Percentiles rank a stretch among this genome's conserved stretches.
Conservation (phyloP, 352 stramenopile genomes). For the Globisporangium emineosum region DNA sequence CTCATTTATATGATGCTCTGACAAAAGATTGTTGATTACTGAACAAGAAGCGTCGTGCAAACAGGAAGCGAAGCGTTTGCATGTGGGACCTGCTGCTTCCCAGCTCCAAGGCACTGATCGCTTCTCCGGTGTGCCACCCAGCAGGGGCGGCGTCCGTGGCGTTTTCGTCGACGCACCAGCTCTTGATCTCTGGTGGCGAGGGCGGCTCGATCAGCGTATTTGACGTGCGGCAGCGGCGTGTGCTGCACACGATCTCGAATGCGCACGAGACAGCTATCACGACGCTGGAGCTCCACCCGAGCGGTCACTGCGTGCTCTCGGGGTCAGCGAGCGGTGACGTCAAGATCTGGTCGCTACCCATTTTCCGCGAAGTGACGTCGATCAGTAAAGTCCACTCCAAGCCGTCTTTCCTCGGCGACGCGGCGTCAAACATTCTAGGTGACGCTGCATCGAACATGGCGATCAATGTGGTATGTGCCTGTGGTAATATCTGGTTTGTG, state of each 20-base stretch:
- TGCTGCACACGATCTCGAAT: slow-evolving; percentile 80
- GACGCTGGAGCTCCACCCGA: slow-evolving; percentile 73
- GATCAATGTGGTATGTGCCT: slow-evolving; percentile 75
- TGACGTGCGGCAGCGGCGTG: slow-evolving; percentile 82
- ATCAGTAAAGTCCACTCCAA: slow-evolving; percentile 77
- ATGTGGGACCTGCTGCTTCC: slow-evolving; percentile 83
- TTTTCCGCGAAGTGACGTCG: slow-evolving; percentile 78
- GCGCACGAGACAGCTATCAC: slow-evolving; percentile 86
- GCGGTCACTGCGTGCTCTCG: slow-evolving; percentile 77
- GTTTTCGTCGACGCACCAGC: slow-evolving; percentile 77
- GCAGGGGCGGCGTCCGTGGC: slow-evolving; percentile 67
- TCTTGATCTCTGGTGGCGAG: slow-evolving; percentile 80
- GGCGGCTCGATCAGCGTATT: slow-evolving; percentile 82
- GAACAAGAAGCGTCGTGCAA: not conserved
- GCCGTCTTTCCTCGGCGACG: slow-evolving; percentile 75
- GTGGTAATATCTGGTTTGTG: not conserved
- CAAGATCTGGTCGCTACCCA: slow-evolving; percentile 87
- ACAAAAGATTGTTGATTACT: too few relatives aligned
- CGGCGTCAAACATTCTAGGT: slow-evolving; percentile 70
- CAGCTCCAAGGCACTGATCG: slow-evolving; percentile 67
- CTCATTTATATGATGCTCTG: too few relatives aligned
- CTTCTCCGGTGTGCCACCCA: slow-evolving; percentile 68
- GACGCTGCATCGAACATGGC: slow-evolving; percentile 83
- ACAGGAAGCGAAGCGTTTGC: slow-evolving; percentile 78
- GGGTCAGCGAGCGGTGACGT: slow-evolving; percentile 80